Evolutionary conservation across 2,329 filamentous ascomycete species (phyloP), one percentile per base, ranked within the genome.

Genomic region (Diaporthe eres): DNA sequence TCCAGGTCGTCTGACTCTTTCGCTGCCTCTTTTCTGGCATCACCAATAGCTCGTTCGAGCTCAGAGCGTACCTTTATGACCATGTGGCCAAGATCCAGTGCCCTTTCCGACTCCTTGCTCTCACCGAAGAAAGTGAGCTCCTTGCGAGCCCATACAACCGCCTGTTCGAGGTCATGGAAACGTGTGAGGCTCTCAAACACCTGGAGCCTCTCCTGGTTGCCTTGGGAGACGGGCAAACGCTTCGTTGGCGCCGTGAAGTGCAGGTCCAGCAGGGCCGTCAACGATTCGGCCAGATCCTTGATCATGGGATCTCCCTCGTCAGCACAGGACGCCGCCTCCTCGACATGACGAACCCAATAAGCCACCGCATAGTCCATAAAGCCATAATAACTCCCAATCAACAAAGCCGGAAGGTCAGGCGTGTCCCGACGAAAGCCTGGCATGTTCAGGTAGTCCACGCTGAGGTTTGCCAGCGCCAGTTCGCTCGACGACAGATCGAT

Each of bases 401-500:
- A 19, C 12, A 74, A 2, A 15, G 15, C 31, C n/a, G n/a, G 4
- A 17, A 51, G 3, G 7, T 28, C 28, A 5, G 47, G 31, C 6
- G 44, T 61, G 44, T 49, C 57, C 4, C 8, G 31, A 31, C 44
- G 22, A 37, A 72, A 63, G 19, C 57, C 44, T 31, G 60, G 53
- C 34, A 79, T 58, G 19, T 75, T 77, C 3, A 80, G 67, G 51
- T 78, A 79, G 28, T 65, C 53, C 42, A 79, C 61, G 17, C 70
- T 72, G 4, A 78, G 57, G 4, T 53, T 53, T 17, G 65, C 76
- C 17, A 84, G 75, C 5, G 78, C 73, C 15, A 76, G 77, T 61
- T 83, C 79, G 2, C 74, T 73, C 2, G 42, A 15, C 17, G 58
- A 44, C 37, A 37, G 13, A 15, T 74, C 44, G 22, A 79, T 67